Base-by-base conservation (phyloP, 1,284 basidiomycete genomes). In the Ganoderma boninense region DNA sequence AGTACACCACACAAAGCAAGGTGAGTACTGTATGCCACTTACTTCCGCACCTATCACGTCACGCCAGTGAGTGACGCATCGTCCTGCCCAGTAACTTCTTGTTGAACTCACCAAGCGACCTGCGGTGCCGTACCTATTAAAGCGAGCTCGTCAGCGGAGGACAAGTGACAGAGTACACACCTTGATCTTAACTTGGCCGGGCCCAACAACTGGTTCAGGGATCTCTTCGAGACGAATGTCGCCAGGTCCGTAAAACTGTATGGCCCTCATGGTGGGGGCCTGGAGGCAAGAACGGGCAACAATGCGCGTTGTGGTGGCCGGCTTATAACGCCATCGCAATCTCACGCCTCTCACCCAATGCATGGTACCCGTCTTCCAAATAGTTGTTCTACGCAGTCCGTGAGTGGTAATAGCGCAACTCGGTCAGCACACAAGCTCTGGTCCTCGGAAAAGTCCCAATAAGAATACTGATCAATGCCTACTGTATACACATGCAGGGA, bases 191-290 rank as follows among this genome's bases (percentile, higher is more conserved):
- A 81, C 75, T 52, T 82, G 76, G 1, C 70, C 73, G 2, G 59
- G 66, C 2, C 68, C 65, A 0, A 73, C 67, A 8, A 65, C 29
- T 5, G 81, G 81, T 56, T 79, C 76, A 0, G 76, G 77, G 4
- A 80, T 73, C 2, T 80, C 69, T 18, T 81, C 79, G 38, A 82
- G 72, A 8, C 80, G 79, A 57, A 82, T 73, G 62, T 82, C 80
- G 1, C 76, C 72, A 20, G 76, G 75, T 4, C 80, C 81, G 64
- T 81, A 77, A 70, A 76, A 82, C 13, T 77, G 77, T 42, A 78
- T 78, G 6, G 80, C 80, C 54, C 71, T 77, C 79, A 80, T 80
- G 26, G 43, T 59, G 8, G 18, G 13, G n/a, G n/a, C n/a, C n/a
- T n/a, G n/a, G n/a, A n/a, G 18, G 20, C 4, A 14, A 35, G 52